A percentile compares a stretch with the other conserved stretches of the same genome.
Evolutionary conservation across 305 asterid genomes (phyloP).

Genomic region (Solanum hybrid): DNA sequence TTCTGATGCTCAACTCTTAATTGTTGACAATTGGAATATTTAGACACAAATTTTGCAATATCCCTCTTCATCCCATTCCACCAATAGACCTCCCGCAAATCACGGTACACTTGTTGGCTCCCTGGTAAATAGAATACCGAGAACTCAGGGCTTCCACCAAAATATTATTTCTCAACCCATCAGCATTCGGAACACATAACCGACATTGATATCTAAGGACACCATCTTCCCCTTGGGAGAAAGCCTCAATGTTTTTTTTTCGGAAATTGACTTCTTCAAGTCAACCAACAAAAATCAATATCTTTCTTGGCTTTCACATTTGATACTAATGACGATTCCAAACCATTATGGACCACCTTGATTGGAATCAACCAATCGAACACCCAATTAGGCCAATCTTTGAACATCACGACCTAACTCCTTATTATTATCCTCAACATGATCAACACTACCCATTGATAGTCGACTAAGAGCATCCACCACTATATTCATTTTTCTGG

Average conservation of each 20-base stretch:
- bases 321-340: not conserved
- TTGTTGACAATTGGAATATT: not conserved
- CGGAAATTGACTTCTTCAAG: not conserved
- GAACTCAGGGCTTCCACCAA: not conserved
- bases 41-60: not conserved
- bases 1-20: not conserved
- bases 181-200: not conserved
- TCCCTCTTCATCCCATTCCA: not conserved
- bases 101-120: not conserved
- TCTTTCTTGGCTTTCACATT: not conserved
- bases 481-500: not conserved
- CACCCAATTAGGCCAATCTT: not conserved
- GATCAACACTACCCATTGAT: not conserved
- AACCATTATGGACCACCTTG: not conserved
- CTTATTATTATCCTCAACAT: not conserved
- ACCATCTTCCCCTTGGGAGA: not conserved
- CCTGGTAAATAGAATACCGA: not conserved
- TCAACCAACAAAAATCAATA: not conserved
- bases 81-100: not conserved
- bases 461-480: not conserved
- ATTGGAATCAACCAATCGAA: not conserved
- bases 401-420: not conserved
- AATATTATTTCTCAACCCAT: not conserved
- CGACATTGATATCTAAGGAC: not conserved
- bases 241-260: not conserved